Evolutionary conservation across 495 filamentous ascomycete genomes (phyloP).

Genomic region (Halenospora varia): DNA sequence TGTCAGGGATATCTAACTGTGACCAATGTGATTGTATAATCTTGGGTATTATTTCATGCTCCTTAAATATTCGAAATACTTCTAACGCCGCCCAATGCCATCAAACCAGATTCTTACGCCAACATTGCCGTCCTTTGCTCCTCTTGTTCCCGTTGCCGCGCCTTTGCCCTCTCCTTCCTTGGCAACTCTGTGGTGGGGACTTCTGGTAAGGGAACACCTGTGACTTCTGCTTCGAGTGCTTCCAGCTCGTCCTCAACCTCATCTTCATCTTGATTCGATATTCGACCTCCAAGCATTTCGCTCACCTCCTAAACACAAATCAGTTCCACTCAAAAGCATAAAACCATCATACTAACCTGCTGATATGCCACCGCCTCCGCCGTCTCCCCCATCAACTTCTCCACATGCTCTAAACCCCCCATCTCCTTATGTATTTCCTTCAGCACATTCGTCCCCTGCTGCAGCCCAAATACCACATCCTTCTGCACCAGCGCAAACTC

Average conservation of each 20-base stretch:
- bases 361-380: slow-evolving; percentile 88
- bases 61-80: slow-evolving; percentile 5
- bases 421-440: slow-evolving; percentile 92
- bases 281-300: slow-evolving; percentile 79
- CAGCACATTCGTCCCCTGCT: slow-evolving; percentile 86
- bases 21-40: not conserved
- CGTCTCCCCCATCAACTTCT: slow-evolving; percentile 88
- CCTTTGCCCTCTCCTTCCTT: slow-evolving; percentile 38
- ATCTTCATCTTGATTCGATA: slow-evolving; percentile 92
- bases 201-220: slow-evolving; percentile 27
- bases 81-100: slow-evolving; percentile 17
- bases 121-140: slow-evolving; percentile 41
- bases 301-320: slow-evolving; percentile 64
- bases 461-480: slow-evolving; percentile 86
- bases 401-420: slow-evolving; percentile 89
- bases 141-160: slow-evolving; percentile 31
- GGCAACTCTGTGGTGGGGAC: slow-evolving; percentile 20
- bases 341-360: slow-evolving; percentile 49
- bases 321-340: not conserved
- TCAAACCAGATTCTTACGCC: slow-evolving; percentile 27
- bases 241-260: slow-evolving; percentile 96
- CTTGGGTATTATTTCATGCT: slow-evolving; percentile 3
- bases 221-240: slow-evolving; percentile 66
- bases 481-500: slow-evolving; percentile 96
- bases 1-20: not conserved